Percentiles rank a stretch among this genome's conserved stretches.
phyloP scores from a whole-genome alignment of 2,329 filamentous ascomycete species.

The Camillea tinctor region DNA sequence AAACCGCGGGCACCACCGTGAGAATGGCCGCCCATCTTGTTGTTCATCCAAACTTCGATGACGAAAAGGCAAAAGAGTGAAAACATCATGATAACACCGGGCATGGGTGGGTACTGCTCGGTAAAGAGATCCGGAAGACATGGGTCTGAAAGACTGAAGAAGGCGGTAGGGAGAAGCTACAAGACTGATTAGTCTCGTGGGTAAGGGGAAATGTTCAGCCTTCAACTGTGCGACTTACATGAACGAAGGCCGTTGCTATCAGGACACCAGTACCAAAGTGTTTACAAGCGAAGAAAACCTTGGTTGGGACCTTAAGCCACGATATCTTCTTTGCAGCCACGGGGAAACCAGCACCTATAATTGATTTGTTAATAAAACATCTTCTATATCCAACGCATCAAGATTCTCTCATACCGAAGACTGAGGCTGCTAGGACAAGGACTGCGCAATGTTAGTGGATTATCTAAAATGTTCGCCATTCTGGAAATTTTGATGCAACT shows the following conservation, averaged over 20 bases:
- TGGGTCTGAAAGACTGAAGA: slow-evolving; percentile 49
- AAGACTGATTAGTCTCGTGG: slow-evolving; percentile 3
- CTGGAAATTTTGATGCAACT: slow-evolving; percentile 24
- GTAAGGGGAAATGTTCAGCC: background rate
- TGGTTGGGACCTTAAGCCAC: slow-evolving; percentile 57
- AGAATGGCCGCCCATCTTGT: slow-evolving; percentile 57
- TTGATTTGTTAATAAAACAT: slow-evolving; percentile 9
- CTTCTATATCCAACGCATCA: no score
- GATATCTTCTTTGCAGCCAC: slow-evolving; percentile 54
- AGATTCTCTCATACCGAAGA: slow-evolving; percentile 33
- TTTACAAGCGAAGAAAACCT: slow-evolving; percentile 61
- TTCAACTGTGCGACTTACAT: slow-evolving; percentile 42
- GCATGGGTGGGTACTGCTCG: slow-evolving; percentile 58
- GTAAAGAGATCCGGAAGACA: slow-evolving; percentile 61
- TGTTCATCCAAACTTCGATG: slow-evolving; percentile 61
- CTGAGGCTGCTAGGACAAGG: slow-evolving; percentile 33
- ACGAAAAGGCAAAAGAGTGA: slow-evolving; percentile 61
- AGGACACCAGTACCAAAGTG: slow-evolving; percentile 71
- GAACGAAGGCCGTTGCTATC: slow-evolving; percentile 71
- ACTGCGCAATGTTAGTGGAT: background rate
- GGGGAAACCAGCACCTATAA: slow-evolving; percentile 49
- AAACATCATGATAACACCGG: slow-evolving; percentile 64
- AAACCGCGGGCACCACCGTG: slow-evolving; percentile 56
- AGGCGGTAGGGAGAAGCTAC: slow-evolving; percentile 59
- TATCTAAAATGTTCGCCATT: background rate